phyloP scores from a whole-genome alignment of 2,329 filamentous ascomycete species.

The Periglandula ipomoeae region DNA sequence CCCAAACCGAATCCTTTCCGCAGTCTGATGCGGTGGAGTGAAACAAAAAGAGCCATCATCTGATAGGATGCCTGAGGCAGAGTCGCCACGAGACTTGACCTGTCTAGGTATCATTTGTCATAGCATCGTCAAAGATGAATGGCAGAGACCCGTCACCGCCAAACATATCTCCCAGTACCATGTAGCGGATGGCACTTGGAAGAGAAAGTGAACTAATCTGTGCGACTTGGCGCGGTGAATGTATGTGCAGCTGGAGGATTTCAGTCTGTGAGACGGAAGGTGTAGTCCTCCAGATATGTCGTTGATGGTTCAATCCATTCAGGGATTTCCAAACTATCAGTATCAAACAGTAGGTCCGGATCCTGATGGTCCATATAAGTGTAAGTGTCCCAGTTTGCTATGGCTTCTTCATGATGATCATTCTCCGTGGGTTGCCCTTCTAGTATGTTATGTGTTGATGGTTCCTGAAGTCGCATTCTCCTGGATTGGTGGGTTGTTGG shows the following conservation, averaged over 20 bases:
- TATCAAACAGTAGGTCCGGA: slow-evolving; percentile 7
- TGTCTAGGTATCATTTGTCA: slow-evolving; percentile 5
- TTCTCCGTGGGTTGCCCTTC: slow-evolving; percentile 7
- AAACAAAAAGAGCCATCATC: not conserved
- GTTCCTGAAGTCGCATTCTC: slow-evolving; percentile 8
- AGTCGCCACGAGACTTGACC: not conserved
- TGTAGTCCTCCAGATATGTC: slow-evolving; percentile 8
- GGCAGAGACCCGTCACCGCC: slow-evolving; percentile 4
- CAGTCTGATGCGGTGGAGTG: not conserved
- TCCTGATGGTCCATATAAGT: slow-evolving; percentile 8
- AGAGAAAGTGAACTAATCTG: not conserved
- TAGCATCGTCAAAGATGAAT: slow-evolving; percentile 1
- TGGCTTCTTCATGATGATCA: slow-evolving; percentile 9
- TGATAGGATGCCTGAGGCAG: not conserved
- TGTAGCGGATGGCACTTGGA: not conserved
- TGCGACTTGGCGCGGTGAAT: not conserved
- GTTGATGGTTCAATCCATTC: slow-evolving; percentile 9
- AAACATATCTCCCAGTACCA: not conserved
- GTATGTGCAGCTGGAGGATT: not conserved
- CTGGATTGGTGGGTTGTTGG: slow-evolving; percentile 7
- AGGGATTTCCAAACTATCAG: slow-evolving; percentile 5
- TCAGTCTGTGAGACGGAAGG: slow-evolving; percentile 5
- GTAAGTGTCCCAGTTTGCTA: slow-evolving; percentile 6
- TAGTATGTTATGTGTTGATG: slow-evolving; percentile 2
- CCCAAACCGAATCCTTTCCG: not conserved